Evolutionary conservation across 139 green algal genomes (phyloP).

Genomic region (Chlamydomonas schloesseri): DNA sequence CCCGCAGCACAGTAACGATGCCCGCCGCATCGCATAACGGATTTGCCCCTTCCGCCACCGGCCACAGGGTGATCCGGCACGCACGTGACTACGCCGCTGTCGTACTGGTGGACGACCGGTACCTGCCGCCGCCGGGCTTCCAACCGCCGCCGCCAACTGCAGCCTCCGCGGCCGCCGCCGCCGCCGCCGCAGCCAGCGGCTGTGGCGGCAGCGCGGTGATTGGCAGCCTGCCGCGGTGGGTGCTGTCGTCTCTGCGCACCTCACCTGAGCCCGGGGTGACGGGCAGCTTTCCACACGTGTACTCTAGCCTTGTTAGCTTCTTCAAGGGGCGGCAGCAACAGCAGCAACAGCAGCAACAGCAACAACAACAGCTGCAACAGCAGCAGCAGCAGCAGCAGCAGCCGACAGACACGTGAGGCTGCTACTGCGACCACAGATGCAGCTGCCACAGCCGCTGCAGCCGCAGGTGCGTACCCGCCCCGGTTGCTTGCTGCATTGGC

Average conservation of each 20-base stretch:
- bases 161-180: background rate
- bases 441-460: too few relatives aligned
- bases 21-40: too few relatives aligned
- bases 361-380: background rate
- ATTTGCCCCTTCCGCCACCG: too few relatives aligned
- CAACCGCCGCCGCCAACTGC: background rate
- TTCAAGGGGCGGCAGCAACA: background rate
- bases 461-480: too few relatives aligned
- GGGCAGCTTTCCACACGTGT: conserved; percentile 48
- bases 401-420: too few relatives aligned
- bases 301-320: conserved; percentile 46
- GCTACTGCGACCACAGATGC: too few relatives aligned
- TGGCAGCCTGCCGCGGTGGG: conserved; percentile 84
- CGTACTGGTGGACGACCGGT: conserved; percentile 89
- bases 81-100: conserved; percentile 91
- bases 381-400: too few relatives aligned
- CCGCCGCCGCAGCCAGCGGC: background rate
- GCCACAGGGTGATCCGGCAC: conserved; percentile 82
- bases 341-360: background rate
- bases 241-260: conserved; percentile 57
- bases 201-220: conserved; percentile 39
- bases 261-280: background rate
- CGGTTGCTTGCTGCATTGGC: too few relatives aligned
- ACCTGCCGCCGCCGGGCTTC: conserved; percentile 51
- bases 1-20: too few relatives aligned